phyloP scores from a whole-genome alignment of 345 rosid species.

The Ricinus communis region DNA sequence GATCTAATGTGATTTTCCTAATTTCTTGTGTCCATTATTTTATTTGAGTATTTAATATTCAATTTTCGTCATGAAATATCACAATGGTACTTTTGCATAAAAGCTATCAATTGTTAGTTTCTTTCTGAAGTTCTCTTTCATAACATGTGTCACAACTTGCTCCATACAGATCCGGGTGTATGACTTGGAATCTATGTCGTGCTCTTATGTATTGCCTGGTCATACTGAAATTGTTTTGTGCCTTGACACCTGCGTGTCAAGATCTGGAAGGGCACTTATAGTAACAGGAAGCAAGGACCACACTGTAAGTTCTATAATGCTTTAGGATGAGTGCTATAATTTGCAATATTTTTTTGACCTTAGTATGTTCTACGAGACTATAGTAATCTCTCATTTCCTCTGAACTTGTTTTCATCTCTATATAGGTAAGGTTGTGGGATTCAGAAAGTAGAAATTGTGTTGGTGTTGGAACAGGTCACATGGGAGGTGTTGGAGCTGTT shows the following conservation, averaged over 20 bases:
- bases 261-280: constrained; percentile 56
- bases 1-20: no score
- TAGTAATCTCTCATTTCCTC: neutral
- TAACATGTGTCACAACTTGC: constrained; percentile 19
- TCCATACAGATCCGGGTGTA: constrained; percentile 80
- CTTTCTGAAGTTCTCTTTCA: constrained; percentile 11
- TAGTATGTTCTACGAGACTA: neutral
- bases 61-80: neutral
- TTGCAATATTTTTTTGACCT: neutral
- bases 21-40: no score
- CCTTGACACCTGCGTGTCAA: constrained; percentile 74
- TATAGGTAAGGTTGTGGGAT: constrained; percentile 90
- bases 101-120: neutral
- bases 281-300: constrained; percentile 93
- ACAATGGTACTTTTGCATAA: constrained; percentile 4
- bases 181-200: constrained; percentile 84
- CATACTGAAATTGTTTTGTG: constrained; percentile 77
- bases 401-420: constrained; percentile 15
- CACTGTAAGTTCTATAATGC: constrained; percentile 51
- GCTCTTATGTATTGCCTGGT: constrained; percentile 85
- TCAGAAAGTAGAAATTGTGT: constrained; percentile 62
- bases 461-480: constrained; percentile 89
- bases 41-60: neutral
- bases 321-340: neutral
- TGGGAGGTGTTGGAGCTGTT: constrained; percentile 87